Evolutionary conservation across 1,284 basidiomycete species (phyloP), one percentile per base, ranked within the genome.

Genomic region (Moesziomyces parantarcticus): DNA sequence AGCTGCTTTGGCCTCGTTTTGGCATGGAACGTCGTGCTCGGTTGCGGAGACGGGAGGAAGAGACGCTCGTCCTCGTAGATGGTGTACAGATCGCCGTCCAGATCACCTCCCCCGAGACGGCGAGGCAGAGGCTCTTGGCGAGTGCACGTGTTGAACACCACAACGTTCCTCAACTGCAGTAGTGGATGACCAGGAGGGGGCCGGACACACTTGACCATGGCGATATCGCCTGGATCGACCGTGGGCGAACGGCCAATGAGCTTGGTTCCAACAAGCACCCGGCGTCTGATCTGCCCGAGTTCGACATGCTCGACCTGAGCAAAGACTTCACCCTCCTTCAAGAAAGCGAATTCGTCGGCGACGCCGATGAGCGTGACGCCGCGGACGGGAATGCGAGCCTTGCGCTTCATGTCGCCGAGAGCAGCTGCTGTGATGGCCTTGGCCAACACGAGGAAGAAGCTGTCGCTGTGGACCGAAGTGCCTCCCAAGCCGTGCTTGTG

Each of bases 1-100:
- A 92, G 79, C 6, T 85, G 43, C 52, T 87, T 88, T 8, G 79
- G 74, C 0, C 87, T 87, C 0, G 88, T 84, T 4, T 84, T 76
- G 5, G 91, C 90, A 29, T 69, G 57, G 21, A 59, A 58, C 13
- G 48, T 22, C 2, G 20, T 21, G 0, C 46, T 9, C 3, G 59
- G 55, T 22, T 61, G 53, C 8, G 14, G 18, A 7, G 82, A 79
- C 1, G 87, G 89, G 5, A 90, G 87, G 87, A 49, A 91, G 79
- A 51, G 91, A 80, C 49, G 62, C 26, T 58, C 53, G 39, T 78
- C 76, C 7, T 87, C 86, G 42, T 90, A 76, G 44, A 72, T 51
- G 75, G 88, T 90, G 40, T 86, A 75, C 7, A 66, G 32, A 42
- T 78, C 76, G 1, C 76, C 76, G 39, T 78, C 76, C 13, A 72